Evolutionary conservation across 2,329 filamentous ascomycete genomes (phyloP).

Genomic region (Davidsoniella eucalypti): DNA sequence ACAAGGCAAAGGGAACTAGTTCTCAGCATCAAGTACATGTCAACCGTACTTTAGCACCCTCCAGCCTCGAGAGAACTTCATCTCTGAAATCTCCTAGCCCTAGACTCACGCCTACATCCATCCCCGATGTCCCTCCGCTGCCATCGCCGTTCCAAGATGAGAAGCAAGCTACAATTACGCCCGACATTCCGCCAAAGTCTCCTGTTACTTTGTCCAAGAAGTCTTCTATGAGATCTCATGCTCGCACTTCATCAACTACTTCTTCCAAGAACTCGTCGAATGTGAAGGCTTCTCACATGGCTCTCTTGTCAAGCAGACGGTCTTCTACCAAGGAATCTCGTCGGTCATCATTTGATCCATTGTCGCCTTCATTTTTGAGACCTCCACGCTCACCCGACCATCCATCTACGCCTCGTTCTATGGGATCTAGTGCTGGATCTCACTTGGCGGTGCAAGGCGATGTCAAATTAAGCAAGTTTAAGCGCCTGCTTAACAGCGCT

Average conservation of each 20-base stretch:
- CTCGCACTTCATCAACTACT: constrained; percentile 2
- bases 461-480: constrained; percentile 22
- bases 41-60: neutral
- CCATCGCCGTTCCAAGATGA: neutral
- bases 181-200: neutral
- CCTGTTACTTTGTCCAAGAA: constrained; percentile 2
- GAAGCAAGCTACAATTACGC: neutral
- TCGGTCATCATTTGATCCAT: constrained; percentile 7
- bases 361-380: constrained; percentile 2
- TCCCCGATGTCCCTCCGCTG: constrained; percentile 5
- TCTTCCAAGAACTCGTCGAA: neutral
- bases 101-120: constrained; percentile 3
- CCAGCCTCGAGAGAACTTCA: constrained; percentile 8
- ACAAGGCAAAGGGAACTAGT: constrained; percentile 15
- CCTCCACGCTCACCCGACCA: neutral
- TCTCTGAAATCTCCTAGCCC: neutral
- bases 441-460: neutral
- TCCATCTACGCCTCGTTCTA: neutral
- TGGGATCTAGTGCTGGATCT: neutral
- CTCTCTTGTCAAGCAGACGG: neutral
- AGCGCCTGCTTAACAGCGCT: constrained; percentile 24
- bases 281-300: neutral
- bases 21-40: neutral
- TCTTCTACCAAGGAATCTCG: neutral
- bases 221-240: constrained; percentile 2